Evolutionary conservation across 805 yeast genomes (phyloP).

Genomic region (Metschnikowia borealis): DNA sequence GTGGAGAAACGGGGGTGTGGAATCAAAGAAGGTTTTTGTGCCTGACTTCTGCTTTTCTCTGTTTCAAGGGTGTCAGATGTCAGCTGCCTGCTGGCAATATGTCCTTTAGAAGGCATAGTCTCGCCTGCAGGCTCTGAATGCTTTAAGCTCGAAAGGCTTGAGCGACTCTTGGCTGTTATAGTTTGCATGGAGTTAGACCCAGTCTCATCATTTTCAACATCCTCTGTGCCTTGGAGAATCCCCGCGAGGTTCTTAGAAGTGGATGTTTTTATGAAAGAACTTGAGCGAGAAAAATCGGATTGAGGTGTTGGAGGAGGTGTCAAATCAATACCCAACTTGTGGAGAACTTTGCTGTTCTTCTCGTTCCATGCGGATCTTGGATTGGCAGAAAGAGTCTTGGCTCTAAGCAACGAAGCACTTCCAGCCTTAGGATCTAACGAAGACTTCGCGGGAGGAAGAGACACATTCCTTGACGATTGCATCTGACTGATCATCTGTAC

Average conservation of each 20-base stretch:
- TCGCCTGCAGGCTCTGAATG: not conserved
- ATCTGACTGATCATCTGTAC: constrained; percentile 20
- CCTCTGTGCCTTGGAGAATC: constrained; percentile 12
- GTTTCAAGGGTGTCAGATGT: not conserved
- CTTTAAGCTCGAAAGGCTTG: not conserved
- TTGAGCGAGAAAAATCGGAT: constrained; percentile 16
- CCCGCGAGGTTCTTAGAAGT: constrained; percentile 31
- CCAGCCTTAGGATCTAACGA: constrained; percentile 38
- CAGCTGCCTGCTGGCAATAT: not conserved
- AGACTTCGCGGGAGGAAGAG: constrained; percentile 13
- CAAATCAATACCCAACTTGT: constrained; percentile 35
- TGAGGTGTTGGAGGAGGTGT: constrained; percentile 13
- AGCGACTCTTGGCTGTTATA: not conserved
- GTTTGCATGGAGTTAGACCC: not conserved
- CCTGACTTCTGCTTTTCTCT: not conserved
- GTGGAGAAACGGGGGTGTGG: constrained; percentile 44
- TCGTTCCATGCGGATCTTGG: constrained; percentile 24
- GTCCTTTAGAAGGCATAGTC: not conserved
- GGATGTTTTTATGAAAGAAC: constrained; percentile 31
- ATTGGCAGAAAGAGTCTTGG: constrained; percentile 27
- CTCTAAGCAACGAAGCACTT: constrained; percentile 30
- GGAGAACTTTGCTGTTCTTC: constrained; percentile 31
- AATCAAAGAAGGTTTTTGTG: constrained; percentile 19
- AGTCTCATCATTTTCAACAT: constrained; percentile 4
- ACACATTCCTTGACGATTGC: constrained; percentile 13